Evolutionary conservation across 805 yeast species (phyloP).

Genomic region (Pichia gijzeniarum): DNA sequence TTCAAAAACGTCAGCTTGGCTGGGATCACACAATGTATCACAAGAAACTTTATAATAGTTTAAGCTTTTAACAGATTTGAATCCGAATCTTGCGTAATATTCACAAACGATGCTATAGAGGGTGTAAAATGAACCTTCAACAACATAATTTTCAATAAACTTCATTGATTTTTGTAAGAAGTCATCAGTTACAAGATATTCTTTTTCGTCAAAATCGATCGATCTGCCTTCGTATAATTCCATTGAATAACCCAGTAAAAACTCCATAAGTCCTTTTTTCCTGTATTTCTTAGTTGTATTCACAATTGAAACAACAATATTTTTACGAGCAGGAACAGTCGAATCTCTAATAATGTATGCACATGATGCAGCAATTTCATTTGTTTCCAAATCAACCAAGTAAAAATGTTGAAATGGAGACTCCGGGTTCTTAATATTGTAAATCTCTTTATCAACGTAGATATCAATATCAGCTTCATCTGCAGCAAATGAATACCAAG

Average conservation of each 20-base stretch:
- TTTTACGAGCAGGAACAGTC: neutral
- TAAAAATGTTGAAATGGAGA: no score
- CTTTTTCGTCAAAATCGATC: neutral
- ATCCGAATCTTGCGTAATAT: slow-evolving; percentile 1
- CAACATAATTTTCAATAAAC: neutral
- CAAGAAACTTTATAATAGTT: neutral
- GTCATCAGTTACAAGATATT: neutral
- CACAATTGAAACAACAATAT: neutral
- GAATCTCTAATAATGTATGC: no score
- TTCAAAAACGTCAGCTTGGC: neutral
- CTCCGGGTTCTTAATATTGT: no score
- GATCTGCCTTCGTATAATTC: neutral
- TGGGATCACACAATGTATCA: neutral
- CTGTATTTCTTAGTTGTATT: slow-evolving; percentile 3
- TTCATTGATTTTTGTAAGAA: neutral
- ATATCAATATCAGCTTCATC: no score
- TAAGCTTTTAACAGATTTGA: neutral
- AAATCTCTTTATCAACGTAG: no score
- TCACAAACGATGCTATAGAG: neutral
- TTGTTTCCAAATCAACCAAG: no score
- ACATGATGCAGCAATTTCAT: no score
- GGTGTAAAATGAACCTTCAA: neutral
- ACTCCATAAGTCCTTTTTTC: slow-evolving; percentile 5
- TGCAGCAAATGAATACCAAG: no score
- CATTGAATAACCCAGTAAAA: neutral